Evolutionary conservation across 2,329 filamentous ascomycete genomes (phyloP).

Genomic region (Parasarocladium wereldwijsianum): DNA sequence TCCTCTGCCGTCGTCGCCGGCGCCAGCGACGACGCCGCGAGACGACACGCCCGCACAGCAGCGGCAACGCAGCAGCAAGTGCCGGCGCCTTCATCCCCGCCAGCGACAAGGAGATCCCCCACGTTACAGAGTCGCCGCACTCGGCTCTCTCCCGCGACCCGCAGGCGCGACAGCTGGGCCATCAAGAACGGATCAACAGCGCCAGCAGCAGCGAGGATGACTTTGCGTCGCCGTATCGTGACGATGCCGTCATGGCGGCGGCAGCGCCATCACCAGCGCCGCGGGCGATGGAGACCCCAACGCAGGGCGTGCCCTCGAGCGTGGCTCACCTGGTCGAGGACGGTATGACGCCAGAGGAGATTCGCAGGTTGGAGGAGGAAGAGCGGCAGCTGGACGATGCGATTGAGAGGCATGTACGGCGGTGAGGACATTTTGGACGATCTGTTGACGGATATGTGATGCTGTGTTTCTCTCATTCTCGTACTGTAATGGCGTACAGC

Average conservation of each 20-base stretch:
- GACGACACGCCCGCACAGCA: conserved; percentile 8
- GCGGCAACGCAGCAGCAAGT: conserved; percentile 12
- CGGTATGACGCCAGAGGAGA: conserved; percentile 44
- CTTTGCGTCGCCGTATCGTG: conserved; percentile 5
- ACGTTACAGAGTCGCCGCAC: conserved; percentile 22
- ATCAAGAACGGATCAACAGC: conserved; percentile 4
- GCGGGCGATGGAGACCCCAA: conserved; percentile 13
- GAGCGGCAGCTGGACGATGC: conserved; percentile 41
- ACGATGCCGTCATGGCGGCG: conserved; percentile 4
- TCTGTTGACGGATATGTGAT: no score
- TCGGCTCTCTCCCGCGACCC: conserved; percentile 26
- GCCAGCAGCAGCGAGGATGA: conserved; percentile 3
- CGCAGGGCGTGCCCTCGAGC: conserved; percentile 17
- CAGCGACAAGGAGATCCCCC: conserved; percentile 28
- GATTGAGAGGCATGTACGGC: conserved; percentile 27
- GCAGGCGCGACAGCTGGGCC: conserved; percentile 5
- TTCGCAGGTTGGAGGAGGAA: conserved; percentile 40
- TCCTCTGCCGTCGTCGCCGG: conserved; percentile 26
- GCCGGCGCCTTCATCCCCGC: conserved; percentile 25
- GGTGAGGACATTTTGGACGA: no score
- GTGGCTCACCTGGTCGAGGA: conserved; percentile 42
- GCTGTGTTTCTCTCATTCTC: no score
- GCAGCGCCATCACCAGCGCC: conserved; percentile 7
- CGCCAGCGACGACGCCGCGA: no score
- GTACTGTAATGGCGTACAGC: no score